Evolutionary conservation across 202 grass and related monocot genomes (phyloP).

Genomic region (Musa balbisiana): DNA sequence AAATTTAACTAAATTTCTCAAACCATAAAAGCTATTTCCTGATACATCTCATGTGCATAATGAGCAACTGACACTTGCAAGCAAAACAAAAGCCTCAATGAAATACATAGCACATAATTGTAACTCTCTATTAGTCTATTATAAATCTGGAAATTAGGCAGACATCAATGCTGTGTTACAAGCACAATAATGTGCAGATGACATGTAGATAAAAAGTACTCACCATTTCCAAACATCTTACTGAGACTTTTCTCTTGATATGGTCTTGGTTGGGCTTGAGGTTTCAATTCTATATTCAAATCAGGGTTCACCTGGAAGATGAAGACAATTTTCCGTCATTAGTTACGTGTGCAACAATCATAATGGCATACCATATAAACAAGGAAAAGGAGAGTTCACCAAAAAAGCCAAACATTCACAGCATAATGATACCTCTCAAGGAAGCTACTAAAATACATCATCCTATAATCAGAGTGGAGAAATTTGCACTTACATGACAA

Average conservation of each 20-base stretch:
- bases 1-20: no score
- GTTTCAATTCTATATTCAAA: slow-evolving; percentile 91
- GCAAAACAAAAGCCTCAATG: neutral
- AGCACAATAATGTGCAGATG: neutral
- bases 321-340: neutral
- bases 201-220: slow-evolving; percentile 13
- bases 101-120: neutral
- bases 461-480: neutral
- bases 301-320: slow-evolving; percentile 77
- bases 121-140: no score
- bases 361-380: neutral
- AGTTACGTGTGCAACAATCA: neutral
- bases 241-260: slow-evolving; percentile 98
- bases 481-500: neutral
- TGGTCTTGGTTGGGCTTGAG: slow-evolving; percentile 80
- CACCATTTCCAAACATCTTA: slow-evolving; percentile 99
- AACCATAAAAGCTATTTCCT: no score
- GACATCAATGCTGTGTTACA: neutral
- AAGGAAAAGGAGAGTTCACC: neutral
- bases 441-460: neutral
- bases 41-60: neutral
- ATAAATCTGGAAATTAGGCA: neutral
- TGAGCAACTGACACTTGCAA: neutral
- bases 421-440: slow-evolving; percentile 9
- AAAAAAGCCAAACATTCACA: no score